Conservation (phyloP, 441 rosid genomes). For the Corymbia citriodora region DNA sequence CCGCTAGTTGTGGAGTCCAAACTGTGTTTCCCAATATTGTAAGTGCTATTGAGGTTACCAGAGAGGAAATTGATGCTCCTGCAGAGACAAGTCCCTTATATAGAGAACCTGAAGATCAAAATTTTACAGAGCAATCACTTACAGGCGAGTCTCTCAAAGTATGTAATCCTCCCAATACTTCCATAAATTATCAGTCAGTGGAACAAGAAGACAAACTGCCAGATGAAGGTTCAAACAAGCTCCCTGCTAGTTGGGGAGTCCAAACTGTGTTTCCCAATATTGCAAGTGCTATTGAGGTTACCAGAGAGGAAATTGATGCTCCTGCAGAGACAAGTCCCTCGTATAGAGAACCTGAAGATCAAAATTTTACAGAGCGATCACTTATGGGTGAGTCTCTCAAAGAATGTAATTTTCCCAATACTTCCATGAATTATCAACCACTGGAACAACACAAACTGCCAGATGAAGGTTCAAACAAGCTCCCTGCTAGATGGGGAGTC, state of each 20-base stretch:
- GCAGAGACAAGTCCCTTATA: conserved; percentile 3
- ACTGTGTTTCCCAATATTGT: conserved; percentile 15
- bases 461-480: conserved; percentile 12
- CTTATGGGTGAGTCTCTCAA: conserved; percentile 6
- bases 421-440: conserved; percentile 1
- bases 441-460: conserved; percentile 8
- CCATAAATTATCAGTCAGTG: background rate
- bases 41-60: background rate
- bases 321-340: conserved; percentile 2
- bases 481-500: conserved; percentile 11
- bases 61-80: conserved; percentile 5
- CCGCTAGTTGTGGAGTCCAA: conserved; percentile 20
- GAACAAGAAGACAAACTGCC: conserved; percentile 5
- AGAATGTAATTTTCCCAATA: background rate
- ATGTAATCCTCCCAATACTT: conserved; percentile 2
- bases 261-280: conserved; percentile 22
- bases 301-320: conserved; percentile 7
- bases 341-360: conserved; percentile 5
- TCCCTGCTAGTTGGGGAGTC: conserved; percentile 11
- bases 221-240: conserved; percentile 12
- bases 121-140: conserved; percentile 1
- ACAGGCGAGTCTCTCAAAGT: conserved; percentile 3
- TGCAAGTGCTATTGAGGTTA: background rate
- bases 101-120: conserved; percentile 6
- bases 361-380: conserved; percentile 5